Conservation (phyloP, 2,329 filamentous ascomycete genomes). For the Dryadomyces quercus-mongolicae region DNA sequence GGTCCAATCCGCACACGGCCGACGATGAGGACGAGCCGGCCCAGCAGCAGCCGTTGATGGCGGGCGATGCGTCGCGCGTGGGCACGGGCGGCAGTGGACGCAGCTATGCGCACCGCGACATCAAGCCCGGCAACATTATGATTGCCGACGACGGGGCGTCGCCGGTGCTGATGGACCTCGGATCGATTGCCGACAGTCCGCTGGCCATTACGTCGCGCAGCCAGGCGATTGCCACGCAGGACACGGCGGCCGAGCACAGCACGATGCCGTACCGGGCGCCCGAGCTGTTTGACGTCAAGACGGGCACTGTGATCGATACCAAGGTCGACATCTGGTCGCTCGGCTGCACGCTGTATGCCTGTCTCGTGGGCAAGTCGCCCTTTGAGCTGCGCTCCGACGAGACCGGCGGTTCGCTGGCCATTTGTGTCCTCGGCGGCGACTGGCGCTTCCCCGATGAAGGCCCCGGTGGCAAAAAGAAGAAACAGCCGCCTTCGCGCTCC, state of each 20-base stretch:
- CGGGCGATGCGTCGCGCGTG: conserved; percentile 54
- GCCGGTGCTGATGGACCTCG: conserved; percentile 95
- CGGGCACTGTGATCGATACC: conserved; percentile 79
- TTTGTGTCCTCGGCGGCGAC: conserved; percentile 86
- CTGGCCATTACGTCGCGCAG: conserved; percentile 83
- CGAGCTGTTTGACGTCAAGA: conserved; percentile 96
- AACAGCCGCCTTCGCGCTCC: conserved; percentile 10
- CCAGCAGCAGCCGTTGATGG: conserved; percentile 76
- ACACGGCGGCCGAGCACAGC: conserved; percentile 87
- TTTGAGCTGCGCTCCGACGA: conserved; percentile 95
- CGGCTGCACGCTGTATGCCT: conserved; percentile 95
- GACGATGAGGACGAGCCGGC: conserved; percentile 60
- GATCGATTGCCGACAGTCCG: conserved; percentile 77
- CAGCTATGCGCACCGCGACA: conserved; percentile 89
- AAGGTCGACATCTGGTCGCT: conserved; percentile 98
- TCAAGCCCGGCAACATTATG: conserved; percentile 99
- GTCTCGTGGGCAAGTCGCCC: conserved; percentile 88
- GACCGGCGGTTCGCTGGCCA: conserved; percentile 83
- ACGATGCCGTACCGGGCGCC: conserved; percentile 98
- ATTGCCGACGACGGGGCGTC: conserved; percentile 80
- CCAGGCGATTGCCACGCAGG: conserved; percentile 82
- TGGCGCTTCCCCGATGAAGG: conserved; percentile 94
- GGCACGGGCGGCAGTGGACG: conserved; percentile 38
- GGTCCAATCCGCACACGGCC: conserved; percentile 14
- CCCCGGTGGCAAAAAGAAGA: conserved; percentile 31